Base-by-base conservation (phyloP, 2,329 filamentous ascomycete genomes). In the Diaporthe batatas region DNA sequence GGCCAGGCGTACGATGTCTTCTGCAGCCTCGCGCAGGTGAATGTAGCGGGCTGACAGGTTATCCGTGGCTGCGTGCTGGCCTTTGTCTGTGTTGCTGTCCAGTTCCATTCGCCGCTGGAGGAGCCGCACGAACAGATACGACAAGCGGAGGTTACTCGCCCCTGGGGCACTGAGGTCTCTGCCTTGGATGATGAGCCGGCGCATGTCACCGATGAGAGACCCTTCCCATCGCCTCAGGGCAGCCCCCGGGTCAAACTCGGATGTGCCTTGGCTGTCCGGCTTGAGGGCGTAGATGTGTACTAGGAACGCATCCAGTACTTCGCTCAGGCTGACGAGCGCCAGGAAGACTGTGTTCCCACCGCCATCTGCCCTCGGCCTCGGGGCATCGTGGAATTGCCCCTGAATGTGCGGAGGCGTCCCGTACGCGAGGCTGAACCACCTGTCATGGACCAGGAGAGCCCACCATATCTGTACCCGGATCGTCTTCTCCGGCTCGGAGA, bases 401-500 rank as follows among this genome's bases (percentile, higher is more conserved):
- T 82, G 80, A 14, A 89, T 84, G 34, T 85, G 84, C 3, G 85
- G 83, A 1, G 87, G 87, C 3, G 87, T 89, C 1, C 87, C 87
- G 65, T 89, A 85, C 0, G 86, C 85, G 6, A 89, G 79, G 65
- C 87, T 88, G 12, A 82, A 83, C 88, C 89, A 90, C 68, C 85
- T 82, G 76, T 91, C 88, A 65, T 89, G 84, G 12, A 90, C 81
- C 18, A 88, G 75, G 0, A 90, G 77, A 11, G 84, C 82, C 88
- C 88, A 90, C 89, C 89, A 90, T 1, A 89, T 85, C 68, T 85
- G 83, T 75, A 89, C 86, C 32, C 88, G 79, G 6, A 89, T 75
- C 14, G 81, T 79, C 76, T 90, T 90, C 75, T 90, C 88, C 0
- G 82, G 77, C 3, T 81, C 76, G 0, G 86, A 81, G n/a, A 90